Base-by-base conservation (phyloP, 208 protist species). In the Herpetomonas tarakana region DNA sequence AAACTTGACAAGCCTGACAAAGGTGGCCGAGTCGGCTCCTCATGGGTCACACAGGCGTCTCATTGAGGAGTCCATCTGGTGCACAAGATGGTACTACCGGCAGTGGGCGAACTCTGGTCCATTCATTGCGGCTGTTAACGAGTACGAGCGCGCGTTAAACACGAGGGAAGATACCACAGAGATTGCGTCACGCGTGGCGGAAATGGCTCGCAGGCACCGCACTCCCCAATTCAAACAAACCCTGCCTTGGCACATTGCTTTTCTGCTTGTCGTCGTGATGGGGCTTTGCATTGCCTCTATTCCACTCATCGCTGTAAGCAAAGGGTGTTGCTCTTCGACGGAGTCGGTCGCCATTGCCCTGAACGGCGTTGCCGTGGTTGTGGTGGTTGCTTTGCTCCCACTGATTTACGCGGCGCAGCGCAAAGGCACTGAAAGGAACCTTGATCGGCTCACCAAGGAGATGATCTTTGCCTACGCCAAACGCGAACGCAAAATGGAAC, bases 71-170 rank as follows among this genome's bases (percentile, higher is more conserved):
- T 60, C 63, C 0, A 60, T 77, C 38, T 53, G 27, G 14, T 50
- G 60, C 7, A 65, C 51, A 9, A 49, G 62, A 11, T 76, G 65
- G 64, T 73, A 75, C 28, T 76, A 69, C 25, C 56, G 65, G 1
- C 52, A 62, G 11, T 60, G 58, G 39, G 60, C 63, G 3, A 51
- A 38, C 11, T 59, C 57, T 22, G 65, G 53, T 24, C 55, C 50
- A 1, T 76, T 76, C 28, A 54, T 76, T 21, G 46, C 49, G 12
- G 39, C 57, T 1, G 26, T 81, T 1, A 74, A 73, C 46, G 56
- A 52, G 29, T 81, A 72, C 38, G 51, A 60, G 19, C 58, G 72
- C 22, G 62, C 51, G 19, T 22, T 66, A 2, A 45, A 49, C 27
- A 22, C 41, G 14, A 30, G 46, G 18, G 44, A 52, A 18, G n/a